A percentile compares a stretch with the other conserved stretches of the same genome.
These are phyloP conservation scores for Neurospora sp. DNA, from an alignment of 495 filamentous ascomycete species.

Conservation along the genomic window DNA sequence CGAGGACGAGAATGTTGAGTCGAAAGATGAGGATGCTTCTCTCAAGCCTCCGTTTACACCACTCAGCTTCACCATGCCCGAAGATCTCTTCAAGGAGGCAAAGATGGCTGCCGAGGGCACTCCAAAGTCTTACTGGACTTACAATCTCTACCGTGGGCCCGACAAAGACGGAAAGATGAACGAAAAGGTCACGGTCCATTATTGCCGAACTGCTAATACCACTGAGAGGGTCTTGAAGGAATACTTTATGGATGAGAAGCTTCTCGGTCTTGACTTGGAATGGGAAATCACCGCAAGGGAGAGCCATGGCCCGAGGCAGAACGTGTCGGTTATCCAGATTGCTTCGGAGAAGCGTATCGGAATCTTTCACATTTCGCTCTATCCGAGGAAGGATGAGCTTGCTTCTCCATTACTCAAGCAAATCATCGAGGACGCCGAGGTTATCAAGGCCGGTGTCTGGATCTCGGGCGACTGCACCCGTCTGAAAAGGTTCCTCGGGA, in stretches of 20 bases:
- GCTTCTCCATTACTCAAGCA: conserved; percentile 57
- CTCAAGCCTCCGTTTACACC: conserved; percentile 24
- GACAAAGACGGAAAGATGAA: conserved; percentile 20
- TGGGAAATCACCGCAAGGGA: conserved; percentile 50
- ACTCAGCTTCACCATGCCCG: conserved; percentile 35
- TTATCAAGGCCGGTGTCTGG: conserved; percentile 70
- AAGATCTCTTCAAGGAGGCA: conserved; percentile 33
- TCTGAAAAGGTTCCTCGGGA: conserved; percentile 51
- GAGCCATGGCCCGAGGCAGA: conserved; percentile 42
- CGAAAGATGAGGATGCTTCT: conserved; percentile 4
- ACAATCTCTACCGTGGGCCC: conserved; percentile 49
- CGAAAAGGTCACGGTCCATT: conserved; percentile 54
- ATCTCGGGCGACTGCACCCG: conserved; percentile 66
- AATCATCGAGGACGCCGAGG: conserved; percentile 58
- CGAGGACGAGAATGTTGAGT: not conserved
- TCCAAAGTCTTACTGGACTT: conserved; percentile 53
- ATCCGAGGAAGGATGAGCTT: conserved; percentile 44
- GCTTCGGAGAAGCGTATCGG: conserved; percentile 71
- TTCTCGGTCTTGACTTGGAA: conserved; percentile 82
- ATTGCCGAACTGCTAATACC: conserved; percentile 55
- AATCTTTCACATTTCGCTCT: conserved; percentile 68
- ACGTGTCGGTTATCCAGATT: conserved; percentile 71
- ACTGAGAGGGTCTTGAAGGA: conserved; percentile 54
- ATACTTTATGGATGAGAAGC: conserved; percentile 56
- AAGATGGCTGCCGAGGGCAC: conserved; percentile 29